phyloP scores from a whole-genome alignment of 192 early-diverging fungal genomes.

The Rhizoclosmatium sp. region DNA sequence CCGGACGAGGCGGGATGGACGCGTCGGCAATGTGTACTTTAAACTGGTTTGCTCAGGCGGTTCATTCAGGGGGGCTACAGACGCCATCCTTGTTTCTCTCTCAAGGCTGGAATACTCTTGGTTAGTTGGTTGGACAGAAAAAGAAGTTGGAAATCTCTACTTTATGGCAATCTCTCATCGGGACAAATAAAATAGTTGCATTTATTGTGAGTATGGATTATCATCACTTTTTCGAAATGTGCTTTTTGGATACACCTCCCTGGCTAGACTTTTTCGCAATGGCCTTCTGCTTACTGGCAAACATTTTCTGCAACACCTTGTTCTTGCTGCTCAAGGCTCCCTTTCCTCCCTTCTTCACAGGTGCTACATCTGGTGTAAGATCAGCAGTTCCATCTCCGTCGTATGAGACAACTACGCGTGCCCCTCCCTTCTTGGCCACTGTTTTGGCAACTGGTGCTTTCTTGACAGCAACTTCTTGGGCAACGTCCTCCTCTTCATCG shows the following conservation, averaged over 20 bases:
- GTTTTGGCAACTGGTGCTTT: not conserved
- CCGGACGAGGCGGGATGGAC: not conserved
- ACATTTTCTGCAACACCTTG: constrained; percentile 5
- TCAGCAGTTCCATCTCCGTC: constrained; percentile 4
- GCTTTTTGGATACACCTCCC: not conserved
- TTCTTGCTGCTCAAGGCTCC: not conserved
- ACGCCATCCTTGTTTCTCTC: no score
- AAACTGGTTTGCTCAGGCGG: not conserved
- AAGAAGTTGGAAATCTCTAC: no score
- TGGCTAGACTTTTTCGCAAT: constrained; percentile 4
- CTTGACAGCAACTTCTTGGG: not conserved
- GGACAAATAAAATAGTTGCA: no score
- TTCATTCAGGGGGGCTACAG: no score
- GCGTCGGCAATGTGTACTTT: constrained; percentile 11
- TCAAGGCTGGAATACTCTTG: no score
- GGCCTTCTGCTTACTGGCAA: not conserved
- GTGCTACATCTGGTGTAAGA: not conserved
- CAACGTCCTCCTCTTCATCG: constrained; percentile 11
- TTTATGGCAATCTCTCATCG: no score
- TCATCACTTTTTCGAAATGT: not conserved
- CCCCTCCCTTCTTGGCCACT: not conserved
- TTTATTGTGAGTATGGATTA: no score
- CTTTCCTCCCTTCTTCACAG: constrained; percentile 6
- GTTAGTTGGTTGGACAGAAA: no score
- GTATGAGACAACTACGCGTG: constrained; percentile 10